These are phyloP conservation scores for Cercospora beticola DNA, from an alignment of 2,329 filamentous ascomycete genomes.

Conservation along the genomic window DNA sequence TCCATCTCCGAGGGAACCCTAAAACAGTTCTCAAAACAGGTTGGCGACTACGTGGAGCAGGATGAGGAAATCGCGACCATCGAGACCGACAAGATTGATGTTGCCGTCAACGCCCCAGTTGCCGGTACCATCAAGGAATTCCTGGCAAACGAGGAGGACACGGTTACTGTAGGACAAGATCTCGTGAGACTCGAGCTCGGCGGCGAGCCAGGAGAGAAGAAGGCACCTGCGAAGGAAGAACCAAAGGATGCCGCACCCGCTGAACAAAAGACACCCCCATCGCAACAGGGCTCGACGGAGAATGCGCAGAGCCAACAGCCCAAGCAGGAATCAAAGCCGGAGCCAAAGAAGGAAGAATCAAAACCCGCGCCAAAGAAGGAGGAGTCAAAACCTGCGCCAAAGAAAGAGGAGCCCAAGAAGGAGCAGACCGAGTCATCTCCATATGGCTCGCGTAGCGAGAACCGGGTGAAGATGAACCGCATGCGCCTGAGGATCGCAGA, in stretches of 20 bases:
- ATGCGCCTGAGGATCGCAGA: constrained; percentile 98
- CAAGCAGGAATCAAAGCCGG: constrained; percentile 44
- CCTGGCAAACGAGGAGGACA: constrained; percentile 89
- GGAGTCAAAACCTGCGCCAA: constrained; percentile 32
- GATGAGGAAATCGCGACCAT: constrained; percentile 99
- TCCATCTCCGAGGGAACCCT: constrained; percentile 97
- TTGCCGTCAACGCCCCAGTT: constrained; percentile 90
- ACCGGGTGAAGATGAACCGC: constrained; percentile 98
- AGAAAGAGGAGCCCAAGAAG: constrained; percentile 44
- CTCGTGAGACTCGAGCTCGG: constrained; percentile 83
- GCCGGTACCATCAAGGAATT: constrained; percentile 90
- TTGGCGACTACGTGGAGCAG: constrained; percentile 90
- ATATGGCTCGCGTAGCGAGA: constrained; percentile 78
- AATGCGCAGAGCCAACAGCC: constrained; percentile 49
- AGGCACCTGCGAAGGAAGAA: constrained; percentile 56
- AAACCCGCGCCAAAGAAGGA: constrained; percentile 47
- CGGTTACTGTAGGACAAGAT: constrained; percentile 90
- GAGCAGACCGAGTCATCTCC: constrained; percentile 41
- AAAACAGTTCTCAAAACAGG: constrained; percentile 90
- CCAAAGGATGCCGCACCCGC: constrained; percentile 60
- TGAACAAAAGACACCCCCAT: constrained; percentile 51
- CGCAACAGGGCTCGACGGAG: constrained; percentile 13
- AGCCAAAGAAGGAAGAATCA: constrained; percentile 46
- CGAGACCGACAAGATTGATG: constrained; percentile 99
- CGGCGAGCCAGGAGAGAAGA: constrained; percentile 56